A percentile compares a stretch with the other conserved stretches of the same genome.
Evolutionary conservation across 1,139 yeast species (phyloP).

Genomic region (Scheffersomyces illinoinensis): DNA sequence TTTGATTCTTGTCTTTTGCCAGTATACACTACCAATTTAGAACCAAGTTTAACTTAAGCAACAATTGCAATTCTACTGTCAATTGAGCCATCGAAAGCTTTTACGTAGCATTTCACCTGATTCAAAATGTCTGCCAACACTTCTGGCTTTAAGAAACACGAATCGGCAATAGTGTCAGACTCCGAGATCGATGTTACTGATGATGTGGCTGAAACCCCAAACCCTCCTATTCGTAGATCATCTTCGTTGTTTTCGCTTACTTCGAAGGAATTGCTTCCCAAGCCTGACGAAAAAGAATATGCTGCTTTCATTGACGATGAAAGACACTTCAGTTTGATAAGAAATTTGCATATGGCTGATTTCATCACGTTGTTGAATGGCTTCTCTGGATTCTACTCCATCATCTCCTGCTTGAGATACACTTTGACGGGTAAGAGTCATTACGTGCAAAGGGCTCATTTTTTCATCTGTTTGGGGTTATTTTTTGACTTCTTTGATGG

Average conservation of each 20-base stretch:
- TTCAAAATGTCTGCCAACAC: slow-evolving; percentile 12
- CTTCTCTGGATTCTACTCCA: slow-evolving; percentile 85
- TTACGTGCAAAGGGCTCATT: slow-evolving; percentile 86
- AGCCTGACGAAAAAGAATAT: slow-evolving; percentile 76
- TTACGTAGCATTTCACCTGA: background rate
- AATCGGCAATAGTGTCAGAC: slow-evolving; percentile 41
- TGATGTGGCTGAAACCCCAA: slow-evolving; percentile 19
- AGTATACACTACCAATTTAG: background rate
- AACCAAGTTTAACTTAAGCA: background rate
- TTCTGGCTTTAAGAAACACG: slow-evolving; percentile 21
- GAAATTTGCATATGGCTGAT: slow-evolving; percentile 92
- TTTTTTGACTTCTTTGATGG: slow-evolving; percentile 97
- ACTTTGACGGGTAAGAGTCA: slow-evolving; percentile 65
- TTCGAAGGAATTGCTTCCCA: slow-evolving; percentile 38
- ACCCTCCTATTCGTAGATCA: slow-evolving; percentile 40
- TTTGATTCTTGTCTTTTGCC: background rate
- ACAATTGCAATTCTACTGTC: background rate
- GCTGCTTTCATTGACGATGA: slow-evolving; percentile 75
- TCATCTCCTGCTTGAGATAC: slow-evolving; percentile 81
- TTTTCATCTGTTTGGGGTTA: slow-evolving; percentile 82
- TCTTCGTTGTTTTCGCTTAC: slow-evolving; percentile 37
- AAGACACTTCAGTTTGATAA: slow-evolving; percentile 73
- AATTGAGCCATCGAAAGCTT: background rate
- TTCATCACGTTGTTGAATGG: slow-evolving; percentile 91
- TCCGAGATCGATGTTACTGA: slow-evolving; percentile 33